phyloP scores from a whole-genome alignment of 1,284 basidiomycete genomes.

The Sporisorium reilianum region DNA sequence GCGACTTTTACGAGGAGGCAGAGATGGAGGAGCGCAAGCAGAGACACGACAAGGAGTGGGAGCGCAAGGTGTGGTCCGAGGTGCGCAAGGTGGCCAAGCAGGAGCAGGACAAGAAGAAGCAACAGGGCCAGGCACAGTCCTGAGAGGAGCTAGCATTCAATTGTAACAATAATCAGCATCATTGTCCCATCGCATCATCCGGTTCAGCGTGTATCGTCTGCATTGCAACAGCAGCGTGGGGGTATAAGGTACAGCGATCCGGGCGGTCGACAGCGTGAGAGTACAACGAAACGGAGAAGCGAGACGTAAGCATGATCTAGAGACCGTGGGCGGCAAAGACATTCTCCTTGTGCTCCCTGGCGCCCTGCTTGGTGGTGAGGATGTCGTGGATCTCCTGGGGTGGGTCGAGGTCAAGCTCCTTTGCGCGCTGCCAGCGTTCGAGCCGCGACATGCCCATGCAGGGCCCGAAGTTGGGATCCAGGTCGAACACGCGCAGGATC shows the following conservation, averaged over 20 bases:
- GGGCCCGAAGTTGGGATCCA: conserved; percentile 77
- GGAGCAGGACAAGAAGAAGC: conserved; percentile 31
- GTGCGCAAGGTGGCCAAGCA: conserved; percentile 43
- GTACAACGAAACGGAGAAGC: neutral
- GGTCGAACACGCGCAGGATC: conserved; percentile 66
- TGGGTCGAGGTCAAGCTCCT: conserved; percentile 82
- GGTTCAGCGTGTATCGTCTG: conserved; percentile 2
- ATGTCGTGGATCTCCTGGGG: conserved; percentile 78
- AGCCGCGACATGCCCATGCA: conserved; percentile 84
- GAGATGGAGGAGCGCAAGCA: conserved; percentile 42
- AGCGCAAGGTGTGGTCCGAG: conserved; percentile 41
- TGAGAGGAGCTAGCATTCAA: neutral
- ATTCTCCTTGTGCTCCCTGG: conserved; percentile 37
- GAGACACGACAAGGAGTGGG: conserved; percentile 43
- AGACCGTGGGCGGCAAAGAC: conserved; percentile 43
- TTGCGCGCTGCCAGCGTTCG: conserved; percentile 88
- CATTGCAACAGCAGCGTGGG: conserved; percentile 16
- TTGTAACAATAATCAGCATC: conserved; percentile 23
- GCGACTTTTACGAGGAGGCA: conserved; percentile 38
- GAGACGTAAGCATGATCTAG: conserved; percentile 12
- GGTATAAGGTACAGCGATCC: conserved; percentile 37
- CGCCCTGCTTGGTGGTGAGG: conserved; percentile 60
- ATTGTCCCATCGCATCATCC: neutral
- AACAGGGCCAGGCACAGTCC: neutral
- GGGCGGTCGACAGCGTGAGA: neutral